Evolutionary conservation across 306 rosid species (phyloP).

Genomic region (Parietaria judaica): DNA sequence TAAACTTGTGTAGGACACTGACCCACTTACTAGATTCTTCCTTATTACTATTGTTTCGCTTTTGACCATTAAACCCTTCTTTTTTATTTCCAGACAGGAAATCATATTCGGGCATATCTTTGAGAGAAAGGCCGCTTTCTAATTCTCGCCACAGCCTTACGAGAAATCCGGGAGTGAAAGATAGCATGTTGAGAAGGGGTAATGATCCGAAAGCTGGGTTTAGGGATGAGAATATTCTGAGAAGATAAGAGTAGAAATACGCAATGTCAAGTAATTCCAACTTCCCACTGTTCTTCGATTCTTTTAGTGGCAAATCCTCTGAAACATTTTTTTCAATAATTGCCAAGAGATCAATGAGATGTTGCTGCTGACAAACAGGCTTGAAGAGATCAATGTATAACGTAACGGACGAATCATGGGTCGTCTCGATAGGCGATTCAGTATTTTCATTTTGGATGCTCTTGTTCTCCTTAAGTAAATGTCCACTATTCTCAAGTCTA

Average conservation of each 20-base stretch:
- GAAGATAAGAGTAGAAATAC: slow-evolving; percentile 63
- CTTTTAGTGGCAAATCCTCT: slow-evolving; percentile 29
- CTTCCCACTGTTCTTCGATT: slow-evolving; percentile 33
- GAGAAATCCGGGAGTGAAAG: slow-evolving; percentile 91
- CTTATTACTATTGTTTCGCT: slow-evolving; percentile 40
- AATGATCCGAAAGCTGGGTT: slow-evolving; percentile 62
- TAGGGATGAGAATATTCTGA: slow-evolving; percentile 58
- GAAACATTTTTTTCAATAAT: slow-evolving; percentile 28
- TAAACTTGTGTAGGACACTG: slow-evolving; percentile 57
- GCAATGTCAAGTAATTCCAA: slow-evolving; percentile 63
- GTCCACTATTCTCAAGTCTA: slow-evolving; percentile 47
- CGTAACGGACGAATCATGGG: slow-evolving; percentile 35
- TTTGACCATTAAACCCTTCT: slow-evolving; percentile 36
- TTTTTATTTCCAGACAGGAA: slow-evolving; percentile 25
- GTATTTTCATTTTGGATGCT: slow-evolving; percentile 32
- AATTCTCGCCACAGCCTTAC: slow-evolving; percentile 58
- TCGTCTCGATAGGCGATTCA: slow-evolving; percentile 26
- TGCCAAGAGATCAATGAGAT: slow-evolving; percentile 71
- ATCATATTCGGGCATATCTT: slow-evolving; percentile 31
- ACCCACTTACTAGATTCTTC: slow-evolving; percentile 75
- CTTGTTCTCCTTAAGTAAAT: slow-evolving; percentile 36
- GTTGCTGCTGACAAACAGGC: slow-evolving; percentile 90
- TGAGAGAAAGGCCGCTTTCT: slow-evolving; percentile 54
- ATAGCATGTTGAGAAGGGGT: slow-evolving; percentile 81
- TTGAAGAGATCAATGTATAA: slow-evolving; percentile 56